Evolutionary conservation across 2,329 filamentous ascomycete species (phyloP).

Genomic region (Aspergillus bombycis): DNA sequence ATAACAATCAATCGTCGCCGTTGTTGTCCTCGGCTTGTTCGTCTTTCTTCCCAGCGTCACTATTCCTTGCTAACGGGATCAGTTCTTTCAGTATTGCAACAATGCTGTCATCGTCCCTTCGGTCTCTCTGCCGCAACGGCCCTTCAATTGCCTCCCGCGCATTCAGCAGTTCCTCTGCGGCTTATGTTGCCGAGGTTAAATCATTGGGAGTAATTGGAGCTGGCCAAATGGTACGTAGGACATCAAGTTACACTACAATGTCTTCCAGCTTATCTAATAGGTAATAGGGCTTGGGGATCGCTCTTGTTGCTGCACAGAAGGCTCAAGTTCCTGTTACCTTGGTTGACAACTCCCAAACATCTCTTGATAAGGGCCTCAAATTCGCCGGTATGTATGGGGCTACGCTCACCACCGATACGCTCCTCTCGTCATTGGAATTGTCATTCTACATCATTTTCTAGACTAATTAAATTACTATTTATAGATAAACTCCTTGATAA

Average conservation of each 20-base stretch:
- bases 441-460: no score
- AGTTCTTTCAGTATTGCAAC: constrained; percentile 12
- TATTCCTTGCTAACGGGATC: background rate
- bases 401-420: background rate
- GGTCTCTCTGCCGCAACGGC: constrained; percentile 34
- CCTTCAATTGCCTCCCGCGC: constrained; percentile 48
- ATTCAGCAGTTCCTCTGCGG: constrained; percentile 71
- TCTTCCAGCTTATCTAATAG: constrained; percentile 27
- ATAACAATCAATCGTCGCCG: background rate
- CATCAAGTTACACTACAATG: background rate
- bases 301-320: constrained; percentile 85
- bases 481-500: constrained; percentile 92
- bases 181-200: constrained; percentile 74
- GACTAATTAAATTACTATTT: background rate
- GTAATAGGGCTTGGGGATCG: constrained; percentile 85
- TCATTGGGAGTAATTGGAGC: constrained; percentile 89
- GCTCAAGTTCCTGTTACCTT: constrained; percentile 83
- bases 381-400: constrained; percentile 70
- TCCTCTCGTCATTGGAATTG: background rate
- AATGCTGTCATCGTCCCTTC: constrained; percentile 42
- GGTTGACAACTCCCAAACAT: constrained; percentile 80
- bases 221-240: constrained; percentile 81
- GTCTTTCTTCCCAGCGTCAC: background rate
- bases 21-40: background rate
- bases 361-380: constrained; percentile 83